These are phyloP conservation scores for Cercospora sesami DNA, from an alignment of 2,329 filamentous ascomycete species.

Conservation along the genomic window DNA sequence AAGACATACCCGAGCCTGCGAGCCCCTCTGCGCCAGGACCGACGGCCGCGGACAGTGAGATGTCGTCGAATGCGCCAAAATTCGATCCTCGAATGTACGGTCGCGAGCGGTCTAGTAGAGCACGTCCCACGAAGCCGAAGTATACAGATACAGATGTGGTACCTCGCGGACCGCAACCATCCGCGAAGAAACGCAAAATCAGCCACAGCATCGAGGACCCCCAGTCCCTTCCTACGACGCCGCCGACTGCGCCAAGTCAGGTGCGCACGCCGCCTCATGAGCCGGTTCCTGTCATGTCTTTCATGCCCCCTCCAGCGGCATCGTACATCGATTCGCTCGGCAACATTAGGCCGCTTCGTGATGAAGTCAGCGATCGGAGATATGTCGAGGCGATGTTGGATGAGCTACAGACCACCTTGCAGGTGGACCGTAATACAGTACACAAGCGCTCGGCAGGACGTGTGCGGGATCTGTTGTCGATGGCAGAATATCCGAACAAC, in stretches of 20 bases:
- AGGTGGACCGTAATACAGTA: constrained; percentile 3
- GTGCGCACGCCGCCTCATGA: constrained; percentile 5
- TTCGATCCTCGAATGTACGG: constrained; percentile 13
- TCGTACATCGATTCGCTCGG: neutral
- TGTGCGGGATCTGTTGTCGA: constrained; percentile 32
- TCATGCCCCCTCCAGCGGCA: constrained; percentile 2
- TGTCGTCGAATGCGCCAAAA: neutral
- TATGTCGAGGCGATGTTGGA: constrained; percentile 13
- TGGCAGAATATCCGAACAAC: constrained; percentile 25
- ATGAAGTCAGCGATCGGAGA: constrained; percentile 9
- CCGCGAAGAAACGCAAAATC: constrained; percentile 12
- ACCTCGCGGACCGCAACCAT: neutral
- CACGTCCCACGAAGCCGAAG: neutral
- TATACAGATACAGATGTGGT: neutral
- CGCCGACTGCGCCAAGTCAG: neutral
- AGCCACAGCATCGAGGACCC: neutral
- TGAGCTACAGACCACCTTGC: neutral
- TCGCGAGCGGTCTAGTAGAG: constrained; percentile 11
- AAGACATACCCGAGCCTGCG: too few species aligned
- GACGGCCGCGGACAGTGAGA: neutral
- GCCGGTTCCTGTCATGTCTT: neutral
- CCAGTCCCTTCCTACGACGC: neutral
- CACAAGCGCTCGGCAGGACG: constrained; percentile 26
- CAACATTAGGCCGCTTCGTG: constrained; percentile 10
- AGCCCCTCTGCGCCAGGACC: neutral